A percentile compares a stretch with the other conserved stretches of the same genome.
Evolutionary conservation across 2,329 filamentous ascomycete species (phyloP).

Genomic region (Penicillium concentricum): DNA sequence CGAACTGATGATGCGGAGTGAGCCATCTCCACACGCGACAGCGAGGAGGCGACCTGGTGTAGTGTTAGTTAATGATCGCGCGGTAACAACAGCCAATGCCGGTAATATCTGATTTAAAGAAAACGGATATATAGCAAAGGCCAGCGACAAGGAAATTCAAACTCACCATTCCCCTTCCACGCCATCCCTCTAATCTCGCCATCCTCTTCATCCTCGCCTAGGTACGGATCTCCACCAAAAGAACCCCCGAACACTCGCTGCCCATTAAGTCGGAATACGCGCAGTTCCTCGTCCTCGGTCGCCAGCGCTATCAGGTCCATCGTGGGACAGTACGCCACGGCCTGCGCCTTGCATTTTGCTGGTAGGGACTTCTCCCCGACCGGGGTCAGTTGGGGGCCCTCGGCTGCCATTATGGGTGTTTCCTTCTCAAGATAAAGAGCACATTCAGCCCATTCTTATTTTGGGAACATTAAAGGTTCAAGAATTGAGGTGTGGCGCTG

Average conservation of each 20-base stretch:
- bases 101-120: not conserved
- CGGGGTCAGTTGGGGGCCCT: slow-evolving; percentile 36
- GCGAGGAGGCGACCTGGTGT: slow-evolving; percentile 64
- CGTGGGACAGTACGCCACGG: slow-evolving; percentile 75
- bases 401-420: slow-evolving; percentile 23
- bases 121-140: not conserved
- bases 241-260: slow-evolving; percentile 62
- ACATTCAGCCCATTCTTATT: slow-evolving; percentile 28
- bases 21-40: slow-evolving; percentile 79
- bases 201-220: slow-evolving; percentile 44
- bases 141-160: slow-evolving; percentile 1
- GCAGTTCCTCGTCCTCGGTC: slow-evolving; percentile 64
- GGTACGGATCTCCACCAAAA: slow-evolving; percentile 39
- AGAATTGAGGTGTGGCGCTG: not conserved
- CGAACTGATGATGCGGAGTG: slow-evolving; percentile 71
- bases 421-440: not conserved
- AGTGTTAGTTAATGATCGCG: not conserved
- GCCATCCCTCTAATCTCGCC: slow-evolving; percentile 48
- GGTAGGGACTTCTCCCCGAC: slow-evolving; percentile 43
- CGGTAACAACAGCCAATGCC: not conserved
- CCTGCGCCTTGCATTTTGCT: slow-evolving; percentile 43
- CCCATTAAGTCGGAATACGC: slow-evolving; percentile 75
- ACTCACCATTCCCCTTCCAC: slow-evolving; percentile 68
- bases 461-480: not conserved
- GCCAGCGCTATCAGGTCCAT: slow-evolving; percentile 79